Base-by-base conservation (phyloP, 2,329 filamentous ascomycete species). In the Neofusicoccum kwambonambiense region DNA sequence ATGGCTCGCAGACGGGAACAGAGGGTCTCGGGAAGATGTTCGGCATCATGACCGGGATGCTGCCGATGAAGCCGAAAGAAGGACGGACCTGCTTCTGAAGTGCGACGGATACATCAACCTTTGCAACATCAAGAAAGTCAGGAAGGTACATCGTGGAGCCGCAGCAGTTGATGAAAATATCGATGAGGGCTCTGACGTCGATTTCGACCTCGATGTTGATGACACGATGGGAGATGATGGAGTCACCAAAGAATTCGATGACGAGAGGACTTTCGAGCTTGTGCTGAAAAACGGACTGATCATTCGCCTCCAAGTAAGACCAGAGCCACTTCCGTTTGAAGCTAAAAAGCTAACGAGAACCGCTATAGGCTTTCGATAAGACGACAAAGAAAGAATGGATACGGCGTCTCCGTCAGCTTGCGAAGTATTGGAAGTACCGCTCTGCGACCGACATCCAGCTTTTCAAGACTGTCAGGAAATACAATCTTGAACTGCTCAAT, bases 71-170 rank as follows among this genome's bases (percentile, higher is more conserved):
- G 79, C 82, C 2, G 78, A 84, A 66, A 81, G 88, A 45, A 86
- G 86, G 69, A 76, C 84, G 35, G 81, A 86, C 67, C 86, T 88
- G 62, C 74, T 89, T 54, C 74, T 82, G 56, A 79, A 84, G 65
- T 80, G 86, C n/a, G 86, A 91, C 67, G 86, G 88, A 8, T 87
- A 87, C 72, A 84, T 91, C 71, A 82, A 90, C 72, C 74, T 90
- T 41, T 83, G 82, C 65, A 80, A 84, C 65, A 82, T 89, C 12
- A 74, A 77, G 11, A 81, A 84, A 68, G 84, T 89, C 13, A 84
- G 87, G n/a, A 78, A 82, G 66, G 82, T 87, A 27, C 76, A 78
- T 45, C 77, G 80, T 51, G 83, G 83, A n/a, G 82, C 81, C 19
- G 79, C 76, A 15, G 77, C 82, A n/a, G 82, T 79, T 0, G 85